A percentile compares a stretch with the other conserved stretches of the same genome.
Conservation (phyloP, 106 monocot genomes). For the Dendrobium officinale region DNA sequence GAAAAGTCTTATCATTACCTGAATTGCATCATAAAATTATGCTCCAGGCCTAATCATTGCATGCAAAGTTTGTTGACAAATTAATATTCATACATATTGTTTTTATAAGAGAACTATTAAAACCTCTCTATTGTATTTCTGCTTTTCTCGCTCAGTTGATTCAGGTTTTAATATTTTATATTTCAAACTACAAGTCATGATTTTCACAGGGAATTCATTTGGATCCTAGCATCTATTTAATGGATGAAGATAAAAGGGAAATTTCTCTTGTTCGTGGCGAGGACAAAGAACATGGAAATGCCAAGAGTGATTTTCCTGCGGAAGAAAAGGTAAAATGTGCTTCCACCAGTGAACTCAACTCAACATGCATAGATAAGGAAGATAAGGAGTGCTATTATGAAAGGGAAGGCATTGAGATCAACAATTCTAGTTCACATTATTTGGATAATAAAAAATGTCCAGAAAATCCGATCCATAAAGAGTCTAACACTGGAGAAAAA, state of each 20-base stretch:
- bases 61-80: neutral
- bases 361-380: constrained; percentile 10
- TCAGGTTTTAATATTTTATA: neutral
- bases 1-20: neutral
- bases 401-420: constrained; percentile 16
- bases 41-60: neutral
- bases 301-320: constrained; percentile 7
- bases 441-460: constrained; percentile 19
- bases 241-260: constrained; percentile 84
- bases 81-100: neutral
- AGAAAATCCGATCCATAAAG: constrained; percentile 1
- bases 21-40: neutral
- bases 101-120: neutral
- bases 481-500: constrained; percentile 7
- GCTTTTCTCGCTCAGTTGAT: neutral
- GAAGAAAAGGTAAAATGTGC: constrained; percentile 15
- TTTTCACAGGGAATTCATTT: constrained; percentile 87
- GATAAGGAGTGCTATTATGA: constrained; percentile 16
- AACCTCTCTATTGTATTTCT: neutral
- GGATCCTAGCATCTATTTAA: constrained; percentile 97
- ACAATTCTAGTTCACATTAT: constrained; percentile 12
- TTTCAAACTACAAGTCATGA: constrained; percentile 8
- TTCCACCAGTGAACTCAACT: constrained; percentile 14
- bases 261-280: constrained; percentile 16
- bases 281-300: constrained; percentile 13